Conservation (phyloP, 2,329 filamentous ascomycete species). For the Pyricularia sp. region DNA sequence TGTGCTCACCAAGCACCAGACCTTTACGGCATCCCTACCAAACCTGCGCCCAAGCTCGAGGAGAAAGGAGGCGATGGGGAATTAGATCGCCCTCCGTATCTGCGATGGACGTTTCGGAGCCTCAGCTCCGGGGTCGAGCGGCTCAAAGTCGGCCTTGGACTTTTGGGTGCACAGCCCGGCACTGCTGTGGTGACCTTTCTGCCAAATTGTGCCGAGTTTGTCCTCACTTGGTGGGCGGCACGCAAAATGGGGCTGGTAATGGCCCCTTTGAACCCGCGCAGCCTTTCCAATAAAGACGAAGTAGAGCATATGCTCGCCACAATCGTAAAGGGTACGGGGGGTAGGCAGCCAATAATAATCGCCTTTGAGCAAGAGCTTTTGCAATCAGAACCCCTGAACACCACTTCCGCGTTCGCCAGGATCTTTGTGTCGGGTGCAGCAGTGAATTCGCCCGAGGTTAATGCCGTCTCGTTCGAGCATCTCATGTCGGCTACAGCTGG, state of each 20-base stretch:
- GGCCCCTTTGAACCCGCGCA: background rate
- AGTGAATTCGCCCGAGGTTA: no score
- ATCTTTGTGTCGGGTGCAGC: background rate
- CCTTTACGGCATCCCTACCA: background rate
- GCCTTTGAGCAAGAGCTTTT: background rate
- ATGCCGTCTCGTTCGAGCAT: background rate
- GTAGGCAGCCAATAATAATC: background rate
- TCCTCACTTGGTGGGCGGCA: background rate
- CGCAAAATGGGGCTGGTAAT: background rate
- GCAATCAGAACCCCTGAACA: background rate
- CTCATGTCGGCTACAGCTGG: background rate
- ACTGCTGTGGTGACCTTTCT: background rate
- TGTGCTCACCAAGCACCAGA: background rate
- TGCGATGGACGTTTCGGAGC: background rate
- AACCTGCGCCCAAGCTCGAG: background rate
- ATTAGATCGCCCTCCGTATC: background rate
- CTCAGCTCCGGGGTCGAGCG: background rate
- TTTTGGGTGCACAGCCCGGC: background rate
- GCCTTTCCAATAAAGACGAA: background rate
- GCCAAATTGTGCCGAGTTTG: slow-evolving; percentile 1
- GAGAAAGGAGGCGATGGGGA: background rate
- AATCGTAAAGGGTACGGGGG: background rate
- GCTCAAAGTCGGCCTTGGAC: background rate
- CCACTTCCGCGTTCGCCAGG: background rate
- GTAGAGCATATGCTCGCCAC: background rate